phyloP scores from a whole-genome alignment of 1,284 basidiomycete species.

The Vanrija sp. region DNA sequence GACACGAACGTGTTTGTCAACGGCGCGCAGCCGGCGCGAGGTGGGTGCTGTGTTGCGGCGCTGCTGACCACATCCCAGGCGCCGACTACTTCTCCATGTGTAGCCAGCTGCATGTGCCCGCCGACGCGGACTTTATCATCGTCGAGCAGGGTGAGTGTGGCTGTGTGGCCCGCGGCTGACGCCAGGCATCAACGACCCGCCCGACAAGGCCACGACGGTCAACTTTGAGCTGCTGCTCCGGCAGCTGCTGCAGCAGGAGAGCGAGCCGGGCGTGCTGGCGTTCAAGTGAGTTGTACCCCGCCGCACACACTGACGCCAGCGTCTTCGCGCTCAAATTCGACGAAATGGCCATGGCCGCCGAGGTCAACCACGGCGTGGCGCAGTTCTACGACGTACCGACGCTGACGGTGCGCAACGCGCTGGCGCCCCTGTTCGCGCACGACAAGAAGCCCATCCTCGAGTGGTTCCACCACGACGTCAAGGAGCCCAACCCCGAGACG shows the following conservation, averaged over 20 bases:
- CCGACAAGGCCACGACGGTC: not conserved
- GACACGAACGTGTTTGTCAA: constrained; percentile 26
- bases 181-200: constrained; percentile 32
- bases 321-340: constrained; percentile 38
- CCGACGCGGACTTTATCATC: constrained; percentile 31
- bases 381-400: constrained; percentile 44
- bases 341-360: constrained; percentile 32
- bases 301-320: constrained; percentile 14
- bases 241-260: not conserved
- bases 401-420: constrained; percentile 33
- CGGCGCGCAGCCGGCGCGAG: constrained; percentile 18
- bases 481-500: not conserved
- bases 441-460: not conserved
- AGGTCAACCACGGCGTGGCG: constrained; percentile 34
- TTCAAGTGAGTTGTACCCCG: constrained; percentile 11
- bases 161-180: not conserved
- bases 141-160: constrained; percentile 26
- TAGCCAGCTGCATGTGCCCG: constrained; percentile 26
- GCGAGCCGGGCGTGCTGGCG: constrained; percentile 5
- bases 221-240: constrained; percentile 15
- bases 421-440: constrained; percentile 21
- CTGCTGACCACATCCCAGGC: constrained; percentile 11
- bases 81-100: constrained; percentile 34
- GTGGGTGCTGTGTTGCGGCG: not conserved
- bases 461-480: not conserved